A percentile compares a stretch with the other conserved stretches of the same genome.
Conservation (phyloP, 306 rosid species). For the Cicer pinnatifidum region DNA sequence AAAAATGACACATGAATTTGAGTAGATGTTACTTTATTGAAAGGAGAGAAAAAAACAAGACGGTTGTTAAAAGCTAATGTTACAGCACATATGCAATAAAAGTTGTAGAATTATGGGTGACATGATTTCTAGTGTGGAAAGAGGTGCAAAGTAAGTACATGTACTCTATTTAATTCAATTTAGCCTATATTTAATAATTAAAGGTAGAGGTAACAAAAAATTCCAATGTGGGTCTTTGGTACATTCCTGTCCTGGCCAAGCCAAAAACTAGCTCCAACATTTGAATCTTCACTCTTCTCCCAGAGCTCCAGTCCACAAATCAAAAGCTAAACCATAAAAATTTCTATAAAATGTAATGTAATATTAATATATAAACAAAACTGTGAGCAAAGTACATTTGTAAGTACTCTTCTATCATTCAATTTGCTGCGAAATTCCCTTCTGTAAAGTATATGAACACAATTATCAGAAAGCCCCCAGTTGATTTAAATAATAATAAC, state of each 20-base stretch:
- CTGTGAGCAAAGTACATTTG: slow-evolving; percentile 40
- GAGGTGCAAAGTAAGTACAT: background rate
- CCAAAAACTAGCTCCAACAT: too few species aligned
- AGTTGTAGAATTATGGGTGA: background rate
- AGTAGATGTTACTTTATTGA: too few species aligned
- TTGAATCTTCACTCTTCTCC: too few species aligned
- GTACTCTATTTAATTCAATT: background rate
- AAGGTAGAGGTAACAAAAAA: background rate
- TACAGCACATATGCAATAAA: background rate
- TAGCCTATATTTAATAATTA: background rate
- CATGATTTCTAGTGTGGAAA: background rate
- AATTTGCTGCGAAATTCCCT: slow-evolving; percentile 16
- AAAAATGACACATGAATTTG: too few species aligned
- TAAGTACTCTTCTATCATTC: slow-evolving; percentile 20
- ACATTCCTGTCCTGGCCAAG: too few species aligned
- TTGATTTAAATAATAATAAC: slow-evolving; percentile 8
- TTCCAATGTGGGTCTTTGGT: too few species aligned
- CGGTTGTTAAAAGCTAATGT: background rate
- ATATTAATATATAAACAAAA: slow-evolving; percentile 30
- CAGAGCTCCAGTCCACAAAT: too few species aligned
- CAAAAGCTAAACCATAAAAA: background rate
- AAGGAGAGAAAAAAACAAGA: too few species aligned
- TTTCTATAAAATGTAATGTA: background rate
- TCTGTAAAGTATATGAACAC: slow-evolving; percentile 42
- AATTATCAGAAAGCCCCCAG: slow-evolving; percentile 28